Evolutionary conservation across 202 grass and related monocot genomes (phyloP), one percentile per base, ranked within the genome.

Genomic region (Digitaria exilis): DNA sequence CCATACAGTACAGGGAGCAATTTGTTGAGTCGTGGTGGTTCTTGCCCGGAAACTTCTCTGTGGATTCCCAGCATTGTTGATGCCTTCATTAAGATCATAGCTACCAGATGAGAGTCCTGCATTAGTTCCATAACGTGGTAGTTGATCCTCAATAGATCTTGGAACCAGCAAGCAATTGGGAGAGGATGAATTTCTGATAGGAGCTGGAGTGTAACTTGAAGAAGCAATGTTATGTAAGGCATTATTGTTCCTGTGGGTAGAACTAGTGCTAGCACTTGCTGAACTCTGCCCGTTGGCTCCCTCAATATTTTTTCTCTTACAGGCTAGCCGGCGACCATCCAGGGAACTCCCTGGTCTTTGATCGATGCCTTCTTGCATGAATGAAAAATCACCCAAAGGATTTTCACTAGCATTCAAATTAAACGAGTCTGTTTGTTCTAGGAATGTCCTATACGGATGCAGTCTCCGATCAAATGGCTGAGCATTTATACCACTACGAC

Each of bases 261-360:
- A 87, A 68, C 91, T 92, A 26, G 88, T 84, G 76, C 91, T 94
- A 77, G 74, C 86, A 89, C 87, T 85, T 29, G 80, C 65, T 69
- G 92, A 98, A 85, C 82, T 77, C 66, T 93, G 90, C 19, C 88
- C 90, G 63, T 86, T 79, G 24, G 85, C 58, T 69, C 92, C 92
- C 30, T 99, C 93, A 56, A 94, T 92, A 56, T 88, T 96, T 90
- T 99, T 99, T 83, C 97, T 94, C 85, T 99, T 99, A 87, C 97
- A 94, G 0, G 93, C 89, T 37, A 94, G 41, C 7, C 91, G 86
- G 15, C 89, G 91, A 18, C 91, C 87, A 39, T 92, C 97, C 37
- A 94, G 41, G 65, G 87, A 87, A 89, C 83, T 90, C 66, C 85
- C 96, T 59, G 89, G 71, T 85, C 91, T 86, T 71, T 64, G 73